A percentile compares a stretch with the other conserved stretches of the same genome.
Evolutionary conservation across 1,139 yeast species (phyloP).

Genomic region (Ogataea hybrid): DNA sequence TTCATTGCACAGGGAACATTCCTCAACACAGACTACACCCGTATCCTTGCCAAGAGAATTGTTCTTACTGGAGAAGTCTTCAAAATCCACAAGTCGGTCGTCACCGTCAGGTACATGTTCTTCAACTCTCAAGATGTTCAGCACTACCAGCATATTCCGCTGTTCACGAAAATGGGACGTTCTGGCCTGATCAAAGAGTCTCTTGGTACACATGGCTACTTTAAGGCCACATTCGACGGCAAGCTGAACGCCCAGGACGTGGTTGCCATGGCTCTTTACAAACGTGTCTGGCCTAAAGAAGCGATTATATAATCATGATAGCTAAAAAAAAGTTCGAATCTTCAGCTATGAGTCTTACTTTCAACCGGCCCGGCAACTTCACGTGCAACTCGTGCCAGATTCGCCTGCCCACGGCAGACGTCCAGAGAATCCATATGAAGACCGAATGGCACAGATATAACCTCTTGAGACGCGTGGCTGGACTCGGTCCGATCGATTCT

Average conservation of each 20-base stretch:
- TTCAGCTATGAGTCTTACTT: constrained; percentile 6
- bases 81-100: constrained; percentile 89
- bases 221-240: constrained; percentile 94
- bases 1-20: constrained; percentile 89
- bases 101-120: constrained; percentile 96
- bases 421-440: constrained; percentile 90
- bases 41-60: constrained; percentile 84
- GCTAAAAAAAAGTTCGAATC: background rate
- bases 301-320: constrained; percentile 25
- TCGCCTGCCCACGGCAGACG: constrained; percentile 71
- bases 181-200: constrained; percentile 92
- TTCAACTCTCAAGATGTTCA: constrained; percentile 87
- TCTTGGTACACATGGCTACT: constrained; percentile 97
- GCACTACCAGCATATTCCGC: constrained; percentile 88
- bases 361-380: constrained; percentile 34
- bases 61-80: constrained; percentile 93
- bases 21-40: constrained; percentile 78
- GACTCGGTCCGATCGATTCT: constrained; percentile 74
- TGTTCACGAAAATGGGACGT: constrained; percentile 90
- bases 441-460: constrained; percentile 96
- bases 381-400: constrained; percentile 91
- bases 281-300: constrained; percentile 83
- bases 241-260: constrained; percentile 89
- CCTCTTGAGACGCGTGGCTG: constrained; percentile 87
- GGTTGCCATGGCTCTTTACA: constrained; percentile 90